Evolutionary conservation across 768 basidiomycete species (phyloP).

Genomic region (Hypholoma fasciculare): DNA sequence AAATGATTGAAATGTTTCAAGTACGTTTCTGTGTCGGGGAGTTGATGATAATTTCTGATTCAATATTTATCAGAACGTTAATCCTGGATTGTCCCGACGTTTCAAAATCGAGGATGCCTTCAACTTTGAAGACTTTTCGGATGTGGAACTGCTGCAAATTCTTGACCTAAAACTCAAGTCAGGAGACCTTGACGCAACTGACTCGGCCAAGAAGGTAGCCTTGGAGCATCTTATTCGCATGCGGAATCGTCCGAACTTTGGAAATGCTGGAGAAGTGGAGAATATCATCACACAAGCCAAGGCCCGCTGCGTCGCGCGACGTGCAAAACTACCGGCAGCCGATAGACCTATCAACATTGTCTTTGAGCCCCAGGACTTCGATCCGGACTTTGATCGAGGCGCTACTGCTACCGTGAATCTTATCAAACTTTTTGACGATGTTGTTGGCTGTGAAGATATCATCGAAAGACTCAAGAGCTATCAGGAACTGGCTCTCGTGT

Average conservation of each 20-base stretch:
- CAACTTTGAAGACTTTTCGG: slow-evolving; percentile 62
- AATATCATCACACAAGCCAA: slow-evolving; percentile 60
- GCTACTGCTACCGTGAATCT: slow-evolving; percentile 50
- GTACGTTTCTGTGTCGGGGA: slow-evolving; percentile 25
- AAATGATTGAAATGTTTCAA: slow-evolving; percentile 78
- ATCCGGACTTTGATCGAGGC: slow-evolving; percentile 55
- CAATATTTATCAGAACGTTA: slow-evolving; percentile 53
- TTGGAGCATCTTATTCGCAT: slow-evolving; percentile 43
- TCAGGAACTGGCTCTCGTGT: slow-evolving; percentile 51
- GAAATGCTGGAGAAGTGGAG: slow-evolving; percentile 65
- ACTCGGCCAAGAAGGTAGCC: slow-evolving; percentile 55
- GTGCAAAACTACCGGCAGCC: slow-evolving; percentile 18
- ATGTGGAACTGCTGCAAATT: slow-evolving; percentile 49
- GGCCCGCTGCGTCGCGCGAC: slow-evolving; percentile 41
- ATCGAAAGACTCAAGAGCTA: slow-evolving; percentile 48
- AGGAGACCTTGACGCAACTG: slow-evolving; percentile 58
- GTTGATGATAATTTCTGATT: background rate
- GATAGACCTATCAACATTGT: slow-evolving; percentile 35
- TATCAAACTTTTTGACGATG: slow-evolving; percentile 56
- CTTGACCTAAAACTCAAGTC: slow-evolving; percentile 54
- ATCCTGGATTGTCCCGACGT: slow-evolving; percentile 64
- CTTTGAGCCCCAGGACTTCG: slow-evolving; percentile 60
- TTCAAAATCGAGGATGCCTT: slow-evolving; percentile 72
- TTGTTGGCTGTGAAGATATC: slow-evolving; percentile 60
- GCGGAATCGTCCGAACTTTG: slow-evolving; percentile 59